Evolutionary conservation across 306 rosid genomes (phyloP), one percentile per base, ranked within the genome.

Genomic region (Lathyrus sativus): DNA sequence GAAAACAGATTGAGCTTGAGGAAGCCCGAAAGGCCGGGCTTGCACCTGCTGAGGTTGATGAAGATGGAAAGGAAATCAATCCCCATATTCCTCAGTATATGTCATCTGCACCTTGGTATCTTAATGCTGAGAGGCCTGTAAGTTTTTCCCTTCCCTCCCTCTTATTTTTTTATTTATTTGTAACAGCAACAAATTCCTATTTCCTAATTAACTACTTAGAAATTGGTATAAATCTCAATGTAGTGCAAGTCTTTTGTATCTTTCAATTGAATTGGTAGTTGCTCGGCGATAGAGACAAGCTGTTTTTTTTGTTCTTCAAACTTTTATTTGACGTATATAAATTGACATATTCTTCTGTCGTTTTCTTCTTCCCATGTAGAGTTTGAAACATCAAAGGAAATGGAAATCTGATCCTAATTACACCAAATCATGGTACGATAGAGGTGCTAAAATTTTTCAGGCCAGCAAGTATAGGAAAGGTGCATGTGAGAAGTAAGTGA

Each of bases 341-440:
- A 24, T 9, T 1, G 1, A 50, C n/a, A 9, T 51, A 55, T 28
- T 56, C 6, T 28, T 28, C 3, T 56, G 38, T 28, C 1, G 8
- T 56, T 12, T 56, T 56, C 1, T 13, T 1, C 18, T 43, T 62
- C 11, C 44, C 11, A 38, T 73, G 38, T 63, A 73, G 77, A 73
- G 77, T 42, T 73, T 72, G 77, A 73, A 73, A 63, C 77, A 73
- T 73, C 77, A 73, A 73, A 73, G 64, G 24, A 73, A 73, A 41
- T 63, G 71, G 77, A 73, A 63, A 12, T 63, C 77, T 5, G 71
- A 63, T 53, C 71, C 71, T 56, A 73, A 73, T 73, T 63, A 53
- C 55, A 63, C 77, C 48, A 63, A 64, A 51, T 73, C 77, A 4
- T 53, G 71, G 77, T 63, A 63, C 2, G 65, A 63, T 41, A 51